Conservation (phyloP, 345 rosid species). For the Cardamine chenopodiifolia region DNA sequence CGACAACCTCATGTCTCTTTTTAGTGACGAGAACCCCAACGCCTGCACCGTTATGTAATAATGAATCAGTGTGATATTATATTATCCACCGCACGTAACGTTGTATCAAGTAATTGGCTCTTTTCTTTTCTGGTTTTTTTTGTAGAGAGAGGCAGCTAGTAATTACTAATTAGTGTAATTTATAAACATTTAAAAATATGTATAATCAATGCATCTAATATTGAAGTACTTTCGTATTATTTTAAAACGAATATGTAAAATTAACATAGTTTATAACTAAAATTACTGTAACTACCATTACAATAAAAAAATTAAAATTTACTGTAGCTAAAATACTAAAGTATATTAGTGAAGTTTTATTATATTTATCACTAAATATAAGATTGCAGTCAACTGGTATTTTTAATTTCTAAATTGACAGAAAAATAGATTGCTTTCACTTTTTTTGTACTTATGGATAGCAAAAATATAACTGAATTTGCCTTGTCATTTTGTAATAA, state of each 20-base stretch:
- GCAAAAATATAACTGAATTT: not conserved
- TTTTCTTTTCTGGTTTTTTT: not conserved
- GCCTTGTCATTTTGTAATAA: not conserved
- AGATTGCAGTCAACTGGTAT: no score
- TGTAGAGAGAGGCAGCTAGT: not conserved
- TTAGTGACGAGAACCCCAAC: conserved; percentile 57
- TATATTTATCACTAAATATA: not conserved
- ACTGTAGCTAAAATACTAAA: not conserved
- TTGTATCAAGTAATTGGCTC: not conserved
- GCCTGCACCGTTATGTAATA: conserved; percentile 56
- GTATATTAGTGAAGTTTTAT: not conserved
- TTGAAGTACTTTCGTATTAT: not conserved
- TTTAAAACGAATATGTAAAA: not conserved
- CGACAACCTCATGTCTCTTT: conserved; percentile 41
- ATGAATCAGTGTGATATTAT: not conserved
- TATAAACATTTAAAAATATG: not conserved
- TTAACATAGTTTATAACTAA: not conserved
- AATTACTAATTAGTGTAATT: not conserved
- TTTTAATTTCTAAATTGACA: not conserved
- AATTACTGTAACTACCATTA: not conserved
- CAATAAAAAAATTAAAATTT: not conserved
- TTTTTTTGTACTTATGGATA: not conserved
- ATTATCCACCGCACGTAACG: conserved; percentile 8
- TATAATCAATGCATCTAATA: not conserved
- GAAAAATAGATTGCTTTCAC: not conserved